A percentile compares a stretch with the other conserved stretches of the same genome.
Conservation (phyloP, 2,329 filamentous ascomycete genomes). For the Raffaelea albimanens region DNA sequence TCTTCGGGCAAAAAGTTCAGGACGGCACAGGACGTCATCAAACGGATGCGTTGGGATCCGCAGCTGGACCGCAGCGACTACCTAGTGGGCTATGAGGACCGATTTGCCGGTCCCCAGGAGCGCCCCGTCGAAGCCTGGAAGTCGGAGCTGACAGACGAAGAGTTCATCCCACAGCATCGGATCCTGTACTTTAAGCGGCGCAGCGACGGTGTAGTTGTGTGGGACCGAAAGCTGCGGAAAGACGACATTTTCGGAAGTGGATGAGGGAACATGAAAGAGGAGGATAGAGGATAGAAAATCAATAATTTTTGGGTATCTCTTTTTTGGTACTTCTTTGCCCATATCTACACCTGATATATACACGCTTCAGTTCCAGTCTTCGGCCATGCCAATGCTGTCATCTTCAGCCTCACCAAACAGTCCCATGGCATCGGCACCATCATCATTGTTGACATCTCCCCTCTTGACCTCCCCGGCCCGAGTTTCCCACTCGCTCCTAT, state of each 20-base stretch:
- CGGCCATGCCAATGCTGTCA: too few relatives aligned
- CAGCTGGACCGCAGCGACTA: slow-evolving; percentile 40
- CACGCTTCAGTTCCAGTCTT: too few relatives aligned
- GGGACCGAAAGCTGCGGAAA: slow-evolving; percentile 44
- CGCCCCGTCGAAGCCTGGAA: slow-evolving; percentile 47
- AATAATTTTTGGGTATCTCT: too few relatives aligned
- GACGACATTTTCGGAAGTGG: slow-evolving; percentile 50
- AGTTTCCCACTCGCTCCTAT: slow-evolving; percentile 33
- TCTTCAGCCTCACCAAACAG: too few relatives aligned
- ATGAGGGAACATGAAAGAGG: neutral
- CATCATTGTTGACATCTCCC: too few relatives aligned
- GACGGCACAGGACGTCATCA: slow-evolving; percentile 48
- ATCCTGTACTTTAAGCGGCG: slow-evolving; percentile 51
- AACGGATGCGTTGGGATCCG: slow-evolving; percentile 51
- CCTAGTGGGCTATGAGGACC: slow-evolving; percentile 52
- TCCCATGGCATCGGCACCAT: too few relatives aligned
- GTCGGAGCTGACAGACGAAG: slow-evolving; percentile 52
- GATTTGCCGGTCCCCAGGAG: slow-evolving; percentile 46
- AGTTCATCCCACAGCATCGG: slow-evolving; percentile 57
- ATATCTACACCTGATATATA: too few relatives aligned
- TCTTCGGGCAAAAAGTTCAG: slow-evolving; percentile 36
- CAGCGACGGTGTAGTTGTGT: slow-evolving; percentile 41
- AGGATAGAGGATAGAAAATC: too few relatives aligned
- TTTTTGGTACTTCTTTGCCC: too few relatives aligned
- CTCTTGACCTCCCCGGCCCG: neutral